A percentile compares a stretch with the other conserved stretches of the same genome.
These are phyloP conservation scores for Melastoma malabathricum DNA, from an alignment of 345 rosid species.

Conservation along the genomic window DNA sequence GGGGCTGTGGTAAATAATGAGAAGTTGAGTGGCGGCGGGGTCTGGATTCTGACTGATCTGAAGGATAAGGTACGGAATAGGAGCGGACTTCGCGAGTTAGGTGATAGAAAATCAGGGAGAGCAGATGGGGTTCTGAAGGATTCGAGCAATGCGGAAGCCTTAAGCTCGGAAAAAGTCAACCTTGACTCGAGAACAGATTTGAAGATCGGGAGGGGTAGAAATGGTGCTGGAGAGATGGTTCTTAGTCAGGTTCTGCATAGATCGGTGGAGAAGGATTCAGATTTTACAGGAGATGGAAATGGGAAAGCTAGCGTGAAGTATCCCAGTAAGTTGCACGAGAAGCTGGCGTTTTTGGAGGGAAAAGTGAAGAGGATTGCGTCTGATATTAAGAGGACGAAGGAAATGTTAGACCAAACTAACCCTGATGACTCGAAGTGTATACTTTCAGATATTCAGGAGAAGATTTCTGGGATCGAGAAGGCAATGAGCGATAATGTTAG, in stretches of 20 bases:
- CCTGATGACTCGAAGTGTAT: conserved; percentile 60
- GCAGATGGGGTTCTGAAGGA: background rate
- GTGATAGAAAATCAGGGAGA: background rate
- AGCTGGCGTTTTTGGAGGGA: conserved; percentile 88
- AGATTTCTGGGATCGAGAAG: conserved; percentile 81
- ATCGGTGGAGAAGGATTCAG: conserved; percentile 23
- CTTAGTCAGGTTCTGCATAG: conserved; percentile 15
- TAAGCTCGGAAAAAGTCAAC: background rate
- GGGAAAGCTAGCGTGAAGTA: conserved; percentile 18
- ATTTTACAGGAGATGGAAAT: conserved; percentile 13
- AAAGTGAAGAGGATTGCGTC: conserved; percentile 92
- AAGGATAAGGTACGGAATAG: conserved; percentile 24
- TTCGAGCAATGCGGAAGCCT: background rate
- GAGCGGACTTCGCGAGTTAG: conserved; percentile 7
- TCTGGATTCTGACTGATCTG: conserved; percentile 8
- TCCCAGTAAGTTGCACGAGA: conserved; percentile 77
- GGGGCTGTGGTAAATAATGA: conserved; percentile 9
- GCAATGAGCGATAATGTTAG: conserved; percentile 38
- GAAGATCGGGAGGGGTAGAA: background rate
- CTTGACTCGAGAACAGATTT: conserved; percentile 6
- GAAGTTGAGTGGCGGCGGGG: conserved; percentile 12
- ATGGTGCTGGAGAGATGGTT: background rate
- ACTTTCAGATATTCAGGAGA: conserved; percentile 72
- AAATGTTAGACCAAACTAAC: conserved; percentile 78
- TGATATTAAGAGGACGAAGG: conserved; percentile 85